Evolutionary conservation across 2,329 filamentous ascomycete species (phyloP).

Genomic region (Talaromyces sp.): DNA sequence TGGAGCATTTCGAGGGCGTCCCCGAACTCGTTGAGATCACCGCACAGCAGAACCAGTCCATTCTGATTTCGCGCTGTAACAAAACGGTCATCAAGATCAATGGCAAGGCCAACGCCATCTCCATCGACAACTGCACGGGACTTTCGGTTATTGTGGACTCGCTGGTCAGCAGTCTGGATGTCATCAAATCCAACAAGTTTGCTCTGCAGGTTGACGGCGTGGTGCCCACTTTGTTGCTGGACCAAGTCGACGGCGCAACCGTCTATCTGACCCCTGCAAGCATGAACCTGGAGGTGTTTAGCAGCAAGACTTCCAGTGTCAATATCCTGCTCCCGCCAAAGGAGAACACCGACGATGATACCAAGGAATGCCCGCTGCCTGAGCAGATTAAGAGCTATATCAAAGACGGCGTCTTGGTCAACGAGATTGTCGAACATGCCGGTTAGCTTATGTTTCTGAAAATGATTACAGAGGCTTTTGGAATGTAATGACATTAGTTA

Average conservation of each 20-base stretch:
- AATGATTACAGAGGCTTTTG: neutral
- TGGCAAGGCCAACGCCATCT: constrained; percentile 96
- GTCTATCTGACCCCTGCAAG: constrained; percentile 83
- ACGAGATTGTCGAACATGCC: constrained; percentile 92
- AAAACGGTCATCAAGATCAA: constrained; percentile 84
- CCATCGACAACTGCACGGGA: constrained; percentile 82
- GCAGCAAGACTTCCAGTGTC: constrained; percentile 79
- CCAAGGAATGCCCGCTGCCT: constrained; percentile 79
- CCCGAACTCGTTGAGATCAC: constrained; percentile 74
- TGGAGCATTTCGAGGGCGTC: constrained; percentile 86
- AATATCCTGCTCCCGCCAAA: constrained; percentile 78
- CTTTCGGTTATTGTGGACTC: constrained; percentile 84
- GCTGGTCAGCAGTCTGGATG: constrained; percentile 85
- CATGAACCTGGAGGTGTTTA: constrained; percentile 74
- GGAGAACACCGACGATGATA: constrained; percentile 68
- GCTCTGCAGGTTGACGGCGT: constrained; percentile 85
- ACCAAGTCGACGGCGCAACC: constrained; percentile 86
- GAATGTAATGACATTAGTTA: neutral
- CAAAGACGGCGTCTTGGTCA: constrained; percentile 73
- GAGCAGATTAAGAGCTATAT: constrained; percentile 82
- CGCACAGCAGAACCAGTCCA: constrained; percentile 76
- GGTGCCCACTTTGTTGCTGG: constrained; percentile 82
- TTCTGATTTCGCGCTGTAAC: constrained; percentile 87
- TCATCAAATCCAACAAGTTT: constrained; percentile 93
- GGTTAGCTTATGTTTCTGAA: constrained; percentile 49